Conservation (phyloP, 768 basidiomycete species). For the Termitomyces eurrhizus region DNA sequence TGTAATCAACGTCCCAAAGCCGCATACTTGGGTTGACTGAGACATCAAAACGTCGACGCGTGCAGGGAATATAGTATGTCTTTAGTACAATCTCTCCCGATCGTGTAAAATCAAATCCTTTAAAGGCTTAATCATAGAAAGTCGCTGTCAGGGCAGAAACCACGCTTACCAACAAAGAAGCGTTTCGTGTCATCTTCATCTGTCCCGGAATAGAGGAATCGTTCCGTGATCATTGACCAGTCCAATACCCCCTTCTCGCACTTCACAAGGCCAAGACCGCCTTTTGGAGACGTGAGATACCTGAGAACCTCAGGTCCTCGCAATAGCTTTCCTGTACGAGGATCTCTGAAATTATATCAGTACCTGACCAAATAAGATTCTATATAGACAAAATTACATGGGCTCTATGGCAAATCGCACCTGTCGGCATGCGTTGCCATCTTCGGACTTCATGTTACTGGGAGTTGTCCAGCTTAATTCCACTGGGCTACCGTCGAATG, state of each 20-base stretch:
- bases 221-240: slow-evolving; percentile 26
- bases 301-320: slow-evolving; percentile 23
- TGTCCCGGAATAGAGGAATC: slow-evolving; percentile 23
- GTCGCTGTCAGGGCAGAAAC: background rate
- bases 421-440: slow-evolving; percentile 19
- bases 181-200: slow-evolving; percentile 15
- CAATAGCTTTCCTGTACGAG: slow-evolving; percentile 21
- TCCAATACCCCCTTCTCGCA: slow-evolving; percentile 19
- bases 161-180: slow-evolving; percentile 27
- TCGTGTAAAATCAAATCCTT: slow-evolving; percentile 28
- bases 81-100: slow-evolving; percentile 24
- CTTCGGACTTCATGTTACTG: slow-evolving; percentile 13
- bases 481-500: slow-evolving; percentile 28
- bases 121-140: background rate
- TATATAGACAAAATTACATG: slow-evolving; percentile 18
- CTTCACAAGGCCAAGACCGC: slow-evolving; percentile 25
- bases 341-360: slow-evolving; percentile 21
- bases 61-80: slow-evolving; percentile 26
- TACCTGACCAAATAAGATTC: background rate
- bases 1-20: slow-evolving; percentile 23
- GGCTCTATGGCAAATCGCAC: slow-evolving; percentile 31
- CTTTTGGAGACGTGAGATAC: slow-evolving; percentile 24
- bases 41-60: slow-evolving; percentile 6
- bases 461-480: slow-evolving; percentile 31
- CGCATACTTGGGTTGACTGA: slow-evolving; percentile 7